A percentile compares a stretch with the other conserved stretches of the same genome.
Conservation (phyloP, 2,329 filamentous ascomycete genomes). For the Remersonia thermophila region DNA sequence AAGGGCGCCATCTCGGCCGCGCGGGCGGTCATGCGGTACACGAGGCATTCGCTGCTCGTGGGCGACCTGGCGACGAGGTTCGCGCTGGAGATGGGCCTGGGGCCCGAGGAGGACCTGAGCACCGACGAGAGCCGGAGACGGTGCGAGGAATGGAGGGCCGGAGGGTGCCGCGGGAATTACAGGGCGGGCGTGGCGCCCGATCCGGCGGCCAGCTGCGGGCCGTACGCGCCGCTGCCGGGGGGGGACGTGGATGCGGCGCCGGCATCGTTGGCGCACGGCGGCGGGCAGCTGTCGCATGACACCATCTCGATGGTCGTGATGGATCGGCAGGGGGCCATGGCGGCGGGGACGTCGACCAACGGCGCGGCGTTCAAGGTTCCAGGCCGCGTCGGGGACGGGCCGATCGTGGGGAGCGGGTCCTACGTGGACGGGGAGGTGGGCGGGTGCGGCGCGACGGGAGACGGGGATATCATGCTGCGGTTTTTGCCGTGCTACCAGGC, state of each 20-base stretch:
- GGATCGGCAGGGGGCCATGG: slow-evolving; percentile 32
- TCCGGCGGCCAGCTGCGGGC: slow-evolving; percentile 31
- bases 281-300: slow-evolving; percentile 31
- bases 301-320: slow-evolving; percentile 42
- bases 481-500: slow-evolving; percentile 47
- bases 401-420: slow-evolving; percentile 41
- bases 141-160: slow-evolving; percentile 32
- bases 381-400: slow-evolving; percentile 43
- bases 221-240: slow-evolving; percentile 28
- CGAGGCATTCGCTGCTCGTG: slow-evolving; percentile 37
- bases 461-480: slow-evolving; percentile 46
- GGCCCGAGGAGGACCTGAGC: slow-evolving; percentile 27
- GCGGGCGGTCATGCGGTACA: slow-evolving; percentile 37
- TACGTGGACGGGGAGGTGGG: slow-evolving; percentile 43
- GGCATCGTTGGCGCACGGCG: not conserved
- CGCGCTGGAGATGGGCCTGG: slow-evolving; percentile 39
- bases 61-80: slow-evolving; percentile 43
- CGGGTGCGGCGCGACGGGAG: slow-evolving; percentile 43
- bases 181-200: slow-evolving; percentile 34
- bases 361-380: slow-evolving; percentile 42
- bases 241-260: slow-evolving; percentile 4
- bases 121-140: slow-evolving; percentile 28
- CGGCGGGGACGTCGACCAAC: slow-evolving; percentile 44
- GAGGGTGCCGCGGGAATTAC: slow-evolving; percentile 38
- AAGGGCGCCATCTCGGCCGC: slow-evolving; percentile 38